A percentile compares a stretch with the other conserved stretches of the same genome.
Conservation (phyloP, 2,329 filamentous ascomycete genomes). For the Aspergillus versicolor region DNA sequence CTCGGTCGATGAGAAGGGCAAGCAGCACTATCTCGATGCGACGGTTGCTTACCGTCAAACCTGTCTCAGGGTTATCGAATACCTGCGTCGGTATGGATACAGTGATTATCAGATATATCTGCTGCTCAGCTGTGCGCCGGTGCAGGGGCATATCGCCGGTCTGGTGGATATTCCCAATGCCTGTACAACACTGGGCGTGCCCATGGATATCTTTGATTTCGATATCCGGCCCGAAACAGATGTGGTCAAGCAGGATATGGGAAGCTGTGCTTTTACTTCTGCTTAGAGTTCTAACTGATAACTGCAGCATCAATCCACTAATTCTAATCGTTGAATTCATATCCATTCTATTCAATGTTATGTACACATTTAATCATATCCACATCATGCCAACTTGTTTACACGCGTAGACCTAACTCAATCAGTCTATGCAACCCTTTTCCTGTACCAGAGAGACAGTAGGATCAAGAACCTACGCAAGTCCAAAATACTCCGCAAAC, state of each 20-base stretch:
- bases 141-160: conserved; percentile 84
- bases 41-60: conserved; percentile 85
- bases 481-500: conserved; percentile 20
- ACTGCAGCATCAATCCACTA: background rate
- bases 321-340: background rate
- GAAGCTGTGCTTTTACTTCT: conserved; percentile 65
- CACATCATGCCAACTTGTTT: conserved; percentile 5
- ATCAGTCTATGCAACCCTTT: background rate
- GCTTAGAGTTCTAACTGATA: conserved; percentile 13
- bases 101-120: conserved; percentile 80
- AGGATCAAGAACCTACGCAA: conserved; percentile 13
- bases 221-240: conserved; percentile 72
- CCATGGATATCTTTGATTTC: conserved; percentile 94
- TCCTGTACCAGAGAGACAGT: background rate
- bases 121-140: conserved; percentile 77
- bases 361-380: conserved; percentile 3
- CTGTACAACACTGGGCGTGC: conserved; percentile 82
- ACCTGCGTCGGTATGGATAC: conserved; percentile 70
- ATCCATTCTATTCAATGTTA: conserved; percentile 1
- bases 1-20: conserved; percentile 81
- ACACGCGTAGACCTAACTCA: background rate
- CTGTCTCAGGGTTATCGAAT: conserved; percentile 74
- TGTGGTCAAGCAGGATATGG: conserved; percentile 66
- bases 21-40: conserved; percentile 85
- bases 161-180: conserved; percentile 90